Evolutionary conservation across 352 stramenopile genomes (phyloP), one percentile per base, ranked within the genome.

Genomic region (Plasmopara viticola): DNA sequence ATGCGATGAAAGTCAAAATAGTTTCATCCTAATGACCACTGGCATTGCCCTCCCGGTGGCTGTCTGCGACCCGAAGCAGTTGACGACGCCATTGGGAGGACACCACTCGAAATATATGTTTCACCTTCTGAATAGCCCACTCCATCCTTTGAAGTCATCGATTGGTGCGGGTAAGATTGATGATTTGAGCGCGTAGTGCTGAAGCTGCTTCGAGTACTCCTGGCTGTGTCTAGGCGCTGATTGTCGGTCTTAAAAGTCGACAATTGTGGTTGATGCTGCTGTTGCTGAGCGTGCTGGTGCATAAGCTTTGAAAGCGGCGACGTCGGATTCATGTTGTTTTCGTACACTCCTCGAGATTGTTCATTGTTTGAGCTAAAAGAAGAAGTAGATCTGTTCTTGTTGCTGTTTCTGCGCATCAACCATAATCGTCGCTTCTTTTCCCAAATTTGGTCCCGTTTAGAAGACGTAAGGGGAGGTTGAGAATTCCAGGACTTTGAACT

Each of bases 371-470:
- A 58, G 41, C 15, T 62, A 28, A 51, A 60, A 37, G 57, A 60
- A 50, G 47, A 51, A 8, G 51, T 53, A 15, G 44, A 30, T 17
- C 37, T 35, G 13, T 53, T 56, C 34, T 43, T 57, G 29, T 47
- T 60, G 41, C 67, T 62, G 44, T 75, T 65, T 49, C 86, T 86
- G 28, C 74, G 73, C 25, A 70, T 72, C 6, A 88, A 60, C 80
- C 80, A 90, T 30, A 75, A 68, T 0, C 77, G 70, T 4, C 78
- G 73, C 56, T 90, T 90, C 52, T 76, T 78, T 50, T 88, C 80
- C 80, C 80, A 90, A 55, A 85, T 90, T 49, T 90, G 80, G 48
- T 90, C 80, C 17, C 80, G 65, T 43, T 87, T 87, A 18, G 80
- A 90, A 34, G 75, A 79, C 17, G 80, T 90, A 33, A 90, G 64